Evolutionary conservation across 192 early-diverging fungal species (phyloP).

Genomic region (Coemansia sp.): DNA sequence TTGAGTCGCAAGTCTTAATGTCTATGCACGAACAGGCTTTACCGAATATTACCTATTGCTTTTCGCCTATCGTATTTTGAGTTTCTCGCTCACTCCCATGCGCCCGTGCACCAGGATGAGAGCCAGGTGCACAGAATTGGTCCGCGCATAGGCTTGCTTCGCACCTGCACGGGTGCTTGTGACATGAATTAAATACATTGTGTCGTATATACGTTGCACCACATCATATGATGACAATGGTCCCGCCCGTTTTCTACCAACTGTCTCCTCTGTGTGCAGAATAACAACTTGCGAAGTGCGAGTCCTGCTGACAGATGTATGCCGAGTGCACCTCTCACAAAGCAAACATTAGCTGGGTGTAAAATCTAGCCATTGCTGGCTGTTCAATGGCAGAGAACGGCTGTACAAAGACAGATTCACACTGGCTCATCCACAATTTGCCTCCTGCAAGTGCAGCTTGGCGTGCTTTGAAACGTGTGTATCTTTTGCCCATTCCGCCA

Average conservation of each 20-base stretch:
- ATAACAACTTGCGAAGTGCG: not conserved
- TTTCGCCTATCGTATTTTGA: not conserved
- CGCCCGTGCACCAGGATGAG: not conserved
- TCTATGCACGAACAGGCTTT: not conserved
- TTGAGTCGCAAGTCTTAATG: not conserved
- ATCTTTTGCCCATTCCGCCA: not conserved
- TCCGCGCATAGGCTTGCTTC: not conserved
- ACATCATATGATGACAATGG: not conserved
- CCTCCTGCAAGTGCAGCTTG: not conserved
- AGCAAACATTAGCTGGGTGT: not conserved
- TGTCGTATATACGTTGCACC: not conserved
- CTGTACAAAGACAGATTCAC: not conserved
- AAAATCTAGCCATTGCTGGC: not conserved
- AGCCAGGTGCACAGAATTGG: not conserved
- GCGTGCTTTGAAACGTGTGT: not conserved
- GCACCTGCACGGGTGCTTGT: constrained; percentile 2
- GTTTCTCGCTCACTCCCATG: not conserved
- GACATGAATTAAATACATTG: constrained; percentile 13
- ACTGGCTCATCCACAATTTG: not conserved
- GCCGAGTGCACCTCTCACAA: not conserved
- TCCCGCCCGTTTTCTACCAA: not conserved
- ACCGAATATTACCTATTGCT: not conserved
- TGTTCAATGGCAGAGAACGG: not conserved
- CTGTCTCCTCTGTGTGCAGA: not conserved
- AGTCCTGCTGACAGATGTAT: not conserved